These are phyloP conservation scores for Cornus controversa DNA, from an alignment of 148 eudicot genomes.

Conservation along the genomic window DNA sequence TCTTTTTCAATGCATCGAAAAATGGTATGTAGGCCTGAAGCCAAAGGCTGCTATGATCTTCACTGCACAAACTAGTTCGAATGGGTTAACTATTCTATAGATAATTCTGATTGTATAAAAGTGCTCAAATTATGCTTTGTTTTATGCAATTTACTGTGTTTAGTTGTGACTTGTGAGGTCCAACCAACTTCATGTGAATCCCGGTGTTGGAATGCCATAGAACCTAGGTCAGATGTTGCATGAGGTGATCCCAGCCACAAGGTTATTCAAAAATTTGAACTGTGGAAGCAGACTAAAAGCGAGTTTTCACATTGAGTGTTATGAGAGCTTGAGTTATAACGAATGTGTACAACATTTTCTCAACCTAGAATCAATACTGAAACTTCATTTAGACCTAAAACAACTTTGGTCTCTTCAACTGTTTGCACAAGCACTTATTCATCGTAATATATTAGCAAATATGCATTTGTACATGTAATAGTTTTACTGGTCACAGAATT, in stretches of 20 bases:
- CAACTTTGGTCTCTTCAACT: no score
- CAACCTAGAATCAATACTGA: no score
- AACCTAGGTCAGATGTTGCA: neutral
- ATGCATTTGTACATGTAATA: no score
- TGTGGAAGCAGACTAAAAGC: neutral
- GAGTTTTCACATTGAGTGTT: neutral
- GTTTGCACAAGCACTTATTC: no score
- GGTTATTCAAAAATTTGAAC: no score
- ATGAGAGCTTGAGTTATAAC: no score
- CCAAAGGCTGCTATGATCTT: neutral
- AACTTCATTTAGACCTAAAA: no score
- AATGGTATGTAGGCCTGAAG: neutral
- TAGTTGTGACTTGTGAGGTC: neutral
- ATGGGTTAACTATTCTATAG: neutral
- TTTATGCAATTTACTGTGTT: neutral
- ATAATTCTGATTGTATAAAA: neutral
- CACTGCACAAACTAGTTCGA: neutral
- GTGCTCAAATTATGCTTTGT: neutral
- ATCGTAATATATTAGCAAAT: no score
- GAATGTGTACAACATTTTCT: no score
- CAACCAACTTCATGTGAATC: constrained; percentile 3
- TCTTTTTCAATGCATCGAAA: neutral
- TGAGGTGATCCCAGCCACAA: no score
- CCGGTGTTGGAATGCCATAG: no score
- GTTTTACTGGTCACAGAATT: no score